phyloP scores from a whole-genome alignment of 2,329 filamentous ascomycete genomes.

The Arachnomyces sp. region DNA sequence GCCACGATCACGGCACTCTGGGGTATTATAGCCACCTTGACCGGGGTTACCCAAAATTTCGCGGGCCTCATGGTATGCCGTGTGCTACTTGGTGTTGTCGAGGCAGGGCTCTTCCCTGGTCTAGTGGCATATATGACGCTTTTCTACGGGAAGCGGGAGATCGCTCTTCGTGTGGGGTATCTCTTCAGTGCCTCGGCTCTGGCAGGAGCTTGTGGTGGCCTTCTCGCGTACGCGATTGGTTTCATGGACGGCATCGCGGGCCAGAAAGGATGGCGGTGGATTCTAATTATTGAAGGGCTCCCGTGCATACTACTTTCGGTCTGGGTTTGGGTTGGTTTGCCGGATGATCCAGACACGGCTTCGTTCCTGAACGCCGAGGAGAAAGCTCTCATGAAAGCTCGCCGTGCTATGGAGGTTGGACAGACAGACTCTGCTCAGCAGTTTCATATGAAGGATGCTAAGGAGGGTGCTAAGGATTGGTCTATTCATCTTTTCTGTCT shows the following conservation, averaged over 20 bases:
- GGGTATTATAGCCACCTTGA: constrained; percentile 39
- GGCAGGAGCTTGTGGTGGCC: constrained; percentile 62
- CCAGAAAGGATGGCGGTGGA: constrained; percentile 62
- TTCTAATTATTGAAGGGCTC: constrained; percentile 54
- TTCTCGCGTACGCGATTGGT: constrained; percentile 65
- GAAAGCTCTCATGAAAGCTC: constrained; percentile 46
- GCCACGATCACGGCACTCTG: constrained; percentile 53
- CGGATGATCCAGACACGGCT: constrained; percentile 58
- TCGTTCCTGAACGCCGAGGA: constrained; percentile 54
- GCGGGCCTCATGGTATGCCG: constrained; percentile 59
- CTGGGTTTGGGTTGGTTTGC: constrained; percentile 50
- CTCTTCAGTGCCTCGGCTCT: constrained; percentile 58
- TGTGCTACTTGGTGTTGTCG: constrained; percentile 58
- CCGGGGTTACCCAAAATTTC: constrained; percentile 59
- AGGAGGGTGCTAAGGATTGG: constrained; percentile 62
- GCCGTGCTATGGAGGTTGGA: constrained; percentile 44
- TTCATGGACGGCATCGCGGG: constrained; percentile 61
- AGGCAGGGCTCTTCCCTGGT: constrained; percentile 63
- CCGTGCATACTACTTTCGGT: constrained; percentile 50
- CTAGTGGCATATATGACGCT: constrained; percentile 62
- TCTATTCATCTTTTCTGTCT: constrained; percentile 63
- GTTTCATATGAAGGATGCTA: constrained; percentile 56
- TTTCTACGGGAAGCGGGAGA: constrained; percentile 66
- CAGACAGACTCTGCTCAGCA: constrained; percentile 42
- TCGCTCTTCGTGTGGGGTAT: constrained; percentile 64